phyloP scores from a whole-genome alignment of 306 rosid genomes.

The Lotus japonicus region DNA sequence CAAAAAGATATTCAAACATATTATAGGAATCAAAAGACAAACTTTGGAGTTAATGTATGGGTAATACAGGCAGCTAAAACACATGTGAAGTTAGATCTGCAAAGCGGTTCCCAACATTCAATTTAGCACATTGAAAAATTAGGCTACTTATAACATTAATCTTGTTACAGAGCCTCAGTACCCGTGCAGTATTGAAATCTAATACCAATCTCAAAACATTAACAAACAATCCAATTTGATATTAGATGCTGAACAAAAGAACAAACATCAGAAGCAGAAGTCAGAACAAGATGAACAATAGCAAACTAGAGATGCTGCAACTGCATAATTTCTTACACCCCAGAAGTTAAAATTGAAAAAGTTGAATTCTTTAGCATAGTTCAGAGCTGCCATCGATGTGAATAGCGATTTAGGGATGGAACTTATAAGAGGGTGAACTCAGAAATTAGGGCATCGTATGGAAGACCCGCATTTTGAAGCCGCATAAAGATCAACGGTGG shows the following conservation, averaged over 20 bases:
- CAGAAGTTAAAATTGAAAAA: neutral
- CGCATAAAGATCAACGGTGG: neutral
- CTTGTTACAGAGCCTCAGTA: conserved; percentile 35
- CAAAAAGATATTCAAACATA: neutral
- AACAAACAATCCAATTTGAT: neutral
- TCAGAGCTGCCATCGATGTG: neutral
- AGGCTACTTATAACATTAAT: conserved; percentile 26
- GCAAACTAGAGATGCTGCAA: neutral
- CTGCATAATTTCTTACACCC: neutral
- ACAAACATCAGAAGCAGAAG: no score
- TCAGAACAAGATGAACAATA: neutral
- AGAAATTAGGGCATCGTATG: conserved; percentile 35
- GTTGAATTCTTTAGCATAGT: neutral
- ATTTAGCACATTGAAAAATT: conserved; percentile 35
- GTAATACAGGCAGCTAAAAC: conserved; percentile 66
- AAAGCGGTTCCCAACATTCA: conserved; percentile 57
- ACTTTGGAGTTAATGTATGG: conserved; percentile 31
- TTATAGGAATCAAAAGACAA: neutral
- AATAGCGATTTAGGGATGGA: neutral
- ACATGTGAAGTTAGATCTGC: conserved; percentile 44
- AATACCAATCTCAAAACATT: neutral
- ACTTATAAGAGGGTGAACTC: conserved; percentile 16
- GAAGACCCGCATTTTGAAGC: neutral
- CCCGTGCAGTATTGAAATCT: conserved; percentile 23
- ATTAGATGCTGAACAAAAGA: no score